phyloP scores from a whole-genome alignment of 2,329 filamentous ascomycete species.

The Penicillium glabrum region DNA sequence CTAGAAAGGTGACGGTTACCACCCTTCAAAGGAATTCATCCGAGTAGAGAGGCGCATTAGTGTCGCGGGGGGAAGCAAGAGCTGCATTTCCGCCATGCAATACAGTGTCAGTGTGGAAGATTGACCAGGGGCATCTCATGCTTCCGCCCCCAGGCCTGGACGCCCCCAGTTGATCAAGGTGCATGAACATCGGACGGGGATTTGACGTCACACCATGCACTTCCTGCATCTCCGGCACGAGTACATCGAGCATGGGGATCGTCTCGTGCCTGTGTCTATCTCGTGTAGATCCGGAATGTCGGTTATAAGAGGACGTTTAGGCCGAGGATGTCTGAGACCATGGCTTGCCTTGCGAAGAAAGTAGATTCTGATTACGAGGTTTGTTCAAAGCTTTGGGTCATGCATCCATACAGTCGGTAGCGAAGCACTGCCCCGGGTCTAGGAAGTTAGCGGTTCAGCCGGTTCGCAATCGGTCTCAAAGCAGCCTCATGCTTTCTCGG shows the following conservation, averaged over 20 bases:
- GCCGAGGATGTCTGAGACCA: not conserved
- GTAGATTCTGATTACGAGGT: no score
- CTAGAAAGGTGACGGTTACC: constrained; percentile 19
- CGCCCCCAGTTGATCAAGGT: constrained; percentile 11
- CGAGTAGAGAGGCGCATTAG: constrained; percentile 30
- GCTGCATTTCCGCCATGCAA: constrained; percentile 27
- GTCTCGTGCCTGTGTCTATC: not conserved
- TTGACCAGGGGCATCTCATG: constrained; percentile 10
- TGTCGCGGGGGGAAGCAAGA: constrained; percentile 33
- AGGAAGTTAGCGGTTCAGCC: not conserved
- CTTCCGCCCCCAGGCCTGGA: constrained; percentile 9
- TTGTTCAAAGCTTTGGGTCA: not conserved
- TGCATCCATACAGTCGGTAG: not conserved
- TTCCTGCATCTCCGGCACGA: not conserved
- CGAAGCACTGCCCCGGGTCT: not conserved
- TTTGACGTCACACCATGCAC: constrained; percentile 19
- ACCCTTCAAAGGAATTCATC: constrained; percentile 7
- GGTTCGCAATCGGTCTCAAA: constrained; percentile 3
- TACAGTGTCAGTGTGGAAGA: constrained; percentile 11
- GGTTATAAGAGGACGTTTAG: not conserved
- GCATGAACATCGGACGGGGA: constrained; percentile 17
- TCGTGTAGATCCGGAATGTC: constrained; percentile 5
- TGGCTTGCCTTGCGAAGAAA: no score
- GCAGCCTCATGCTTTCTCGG: constrained; percentile 7
- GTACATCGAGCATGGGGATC: not conserved